Conservation (phyloP, 2,329 filamentous ascomycete species). For the Triangularia setosa region DNA sequence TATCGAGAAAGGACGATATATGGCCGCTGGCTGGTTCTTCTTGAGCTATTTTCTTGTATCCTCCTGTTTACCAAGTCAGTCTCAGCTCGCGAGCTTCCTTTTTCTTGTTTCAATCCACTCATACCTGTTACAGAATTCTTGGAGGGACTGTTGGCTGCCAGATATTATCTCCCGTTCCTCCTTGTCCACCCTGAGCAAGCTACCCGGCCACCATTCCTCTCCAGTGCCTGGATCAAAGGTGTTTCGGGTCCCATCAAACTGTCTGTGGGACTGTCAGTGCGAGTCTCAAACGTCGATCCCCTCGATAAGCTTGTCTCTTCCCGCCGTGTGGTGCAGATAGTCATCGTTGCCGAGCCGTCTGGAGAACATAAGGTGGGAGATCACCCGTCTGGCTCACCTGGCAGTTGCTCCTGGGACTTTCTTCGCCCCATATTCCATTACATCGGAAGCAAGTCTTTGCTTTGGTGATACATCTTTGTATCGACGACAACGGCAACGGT, state of each 20-base stretch:
- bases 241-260: slow-evolving; percentile 41
- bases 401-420: neutral
- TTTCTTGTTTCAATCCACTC: slow-evolving; percentile 3
- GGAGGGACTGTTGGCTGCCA: slow-evolving; percentile 8
- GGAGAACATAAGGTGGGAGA: slow-evolving; percentile 17
- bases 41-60: neutral
- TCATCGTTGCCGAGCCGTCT: slow-evolving; percentile 5
- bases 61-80: neutral
- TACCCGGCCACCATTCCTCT: slow-evolving; percentile 19
- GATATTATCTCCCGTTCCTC: slow-evolving; percentile 19
- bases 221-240: slow-evolving; percentile 31
- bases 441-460: neutral
- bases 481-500: too few species aligned
- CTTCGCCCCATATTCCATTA: neutral
- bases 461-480: neutral
- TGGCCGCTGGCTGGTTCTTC: neutral
- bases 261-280: slow-evolving; percentile 34
- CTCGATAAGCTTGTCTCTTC: slow-evolving; percentile 27
- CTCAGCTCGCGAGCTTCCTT: neutral
- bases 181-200: neutral
- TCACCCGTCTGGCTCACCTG: slow-evolving; percentile 4
- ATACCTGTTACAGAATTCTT: slow-evolving; percentile 6
- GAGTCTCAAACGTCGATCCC: slow-evolving; percentile 39
- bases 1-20: neutral
- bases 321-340: neutral